These are phyloP conservation scores for Amanita rubescens DNA, from an alignment of 768 basidiomycete species.

Conservation along the genomic window DNA sequence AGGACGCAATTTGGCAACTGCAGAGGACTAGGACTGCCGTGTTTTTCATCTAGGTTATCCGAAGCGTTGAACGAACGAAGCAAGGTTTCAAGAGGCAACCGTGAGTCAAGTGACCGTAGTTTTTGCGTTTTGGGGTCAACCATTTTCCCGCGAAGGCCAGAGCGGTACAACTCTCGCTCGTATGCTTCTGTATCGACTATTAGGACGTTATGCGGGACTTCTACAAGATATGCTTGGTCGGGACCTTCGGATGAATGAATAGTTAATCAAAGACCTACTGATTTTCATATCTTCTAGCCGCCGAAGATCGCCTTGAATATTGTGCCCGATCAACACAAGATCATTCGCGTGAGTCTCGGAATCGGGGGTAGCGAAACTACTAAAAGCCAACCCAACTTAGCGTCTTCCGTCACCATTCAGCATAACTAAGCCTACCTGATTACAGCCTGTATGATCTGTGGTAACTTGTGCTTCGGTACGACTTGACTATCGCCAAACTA, in stretches of 20 bases:
- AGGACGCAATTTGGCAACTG: conserved; percentile 35
- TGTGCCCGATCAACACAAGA: conserved; percentile 67
- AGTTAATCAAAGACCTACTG: conserved; percentile 37
- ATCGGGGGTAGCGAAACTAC: conserved; percentile 70
- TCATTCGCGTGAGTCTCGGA: conserved; percentile 63
- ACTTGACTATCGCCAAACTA: conserved; percentile 79
- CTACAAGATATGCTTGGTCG: conserved; percentile 25
- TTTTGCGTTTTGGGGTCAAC: conserved; percentile 49
- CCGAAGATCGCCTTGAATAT: conserved; percentile 44
- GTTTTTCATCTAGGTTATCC: conserved; percentile 10
- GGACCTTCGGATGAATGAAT: background rate
- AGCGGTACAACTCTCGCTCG: conserved; percentile 55
- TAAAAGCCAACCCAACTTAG: conserved; percentile 20
- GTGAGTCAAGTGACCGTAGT: conserved; percentile 40
- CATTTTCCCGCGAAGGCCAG: conserved; percentile 55
- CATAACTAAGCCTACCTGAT: conserved; percentile 45
- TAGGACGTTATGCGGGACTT: conserved; percentile 67
- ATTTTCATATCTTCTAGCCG: conserved; percentile 75
- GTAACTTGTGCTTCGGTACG: conserved; percentile 56
- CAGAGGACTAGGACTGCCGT: conserved; percentile 13
- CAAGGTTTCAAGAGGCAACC: conserved; percentile 56
- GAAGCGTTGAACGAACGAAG: conserved; percentile 47
- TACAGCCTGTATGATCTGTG: conserved; percentile 63
- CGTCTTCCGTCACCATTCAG: background rate
- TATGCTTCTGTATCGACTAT: conserved; percentile 56